phyloP scores from a whole-genome alignment of 1,139 yeast genomes.

The Saccharomyces hybrid region DNA sequence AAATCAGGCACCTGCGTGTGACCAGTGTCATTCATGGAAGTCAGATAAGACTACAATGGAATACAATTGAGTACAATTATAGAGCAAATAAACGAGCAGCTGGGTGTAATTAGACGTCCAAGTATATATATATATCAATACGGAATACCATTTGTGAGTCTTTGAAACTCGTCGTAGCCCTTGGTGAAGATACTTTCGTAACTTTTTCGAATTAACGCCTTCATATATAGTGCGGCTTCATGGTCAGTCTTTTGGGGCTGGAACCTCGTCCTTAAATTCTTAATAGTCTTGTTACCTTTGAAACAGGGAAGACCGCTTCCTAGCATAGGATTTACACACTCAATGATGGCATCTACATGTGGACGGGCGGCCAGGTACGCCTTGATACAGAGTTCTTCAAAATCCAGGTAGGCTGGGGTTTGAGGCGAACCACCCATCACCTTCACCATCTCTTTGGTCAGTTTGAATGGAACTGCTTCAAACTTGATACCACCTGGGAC shows the following conservation, averaged over 20 bases:
- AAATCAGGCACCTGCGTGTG: not conserved
- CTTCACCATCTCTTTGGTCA: constrained; percentile 91
- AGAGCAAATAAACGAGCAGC: no score
- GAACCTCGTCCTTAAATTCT: constrained; percentile 68
- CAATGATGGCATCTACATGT: constrained; percentile 76
- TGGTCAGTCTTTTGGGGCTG: constrained; percentile 73
- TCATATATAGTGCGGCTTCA: constrained; percentile 77
- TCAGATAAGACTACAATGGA: no score
- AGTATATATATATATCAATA: no score
- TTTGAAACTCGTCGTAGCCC: constrained; percentile 96
- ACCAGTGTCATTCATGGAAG: no score
- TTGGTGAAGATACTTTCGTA: constrained; percentile 84
- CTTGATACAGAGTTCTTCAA: constrained; percentile 90
- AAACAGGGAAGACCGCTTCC: constrained; percentile 95
- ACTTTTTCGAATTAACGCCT: constrained; percentile 68
- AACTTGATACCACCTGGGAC: constrained; percentile 98
- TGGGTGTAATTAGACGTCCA: no score
- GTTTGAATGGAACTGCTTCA: constrained; percentile 94
- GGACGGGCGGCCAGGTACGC: constrained; percentile 89
- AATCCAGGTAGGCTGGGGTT: constrained; percentile 89
- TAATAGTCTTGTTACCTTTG: constrained; percentile 74
- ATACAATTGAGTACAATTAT: no score
- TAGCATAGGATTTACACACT: constrained; percentile 86
- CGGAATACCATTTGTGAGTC: constrained; percentile 93
- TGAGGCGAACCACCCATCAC: constrained; percentile 85